Percentiles rank a stretch among this genome's conserved stretches.
Conservation (phyloP, 2,329 filamentous ascomycete species). For the Aspergillus sp. region DNA sequence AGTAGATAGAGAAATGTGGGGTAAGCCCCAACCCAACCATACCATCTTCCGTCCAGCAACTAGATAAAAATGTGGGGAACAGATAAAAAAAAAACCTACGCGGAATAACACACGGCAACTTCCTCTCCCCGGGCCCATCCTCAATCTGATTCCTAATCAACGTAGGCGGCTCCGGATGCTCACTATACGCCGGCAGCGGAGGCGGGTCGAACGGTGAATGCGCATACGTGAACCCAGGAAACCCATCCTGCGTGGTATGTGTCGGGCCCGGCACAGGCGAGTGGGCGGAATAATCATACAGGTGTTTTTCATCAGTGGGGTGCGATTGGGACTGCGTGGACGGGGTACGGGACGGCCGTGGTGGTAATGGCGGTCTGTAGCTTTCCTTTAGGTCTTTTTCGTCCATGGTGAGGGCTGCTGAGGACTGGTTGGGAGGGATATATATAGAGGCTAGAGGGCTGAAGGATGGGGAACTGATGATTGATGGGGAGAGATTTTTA, state of each 20-base stretch:
- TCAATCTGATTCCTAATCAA: slow-evolving; percentile 10
- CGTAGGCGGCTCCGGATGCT: neutral
- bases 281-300: neutral
- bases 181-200: neutral
- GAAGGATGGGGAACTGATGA: too few relatives aligned
- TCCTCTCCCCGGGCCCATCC: neutral
- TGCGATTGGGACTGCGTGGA: neutral
- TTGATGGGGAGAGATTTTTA: too few relatives aligned
- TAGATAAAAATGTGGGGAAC: neutral
- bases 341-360: neutral
- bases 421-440: too few relatives aligned
- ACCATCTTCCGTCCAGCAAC: too few relatives aligned
- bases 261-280: neutral
- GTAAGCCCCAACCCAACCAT: too few relatives aligned
- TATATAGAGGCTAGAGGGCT: too few relatives aligned
- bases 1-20: too few relatives aligned
- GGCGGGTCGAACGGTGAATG: neutral
- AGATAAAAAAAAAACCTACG: slow-evolving; percentile 3
- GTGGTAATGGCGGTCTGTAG: neutral
- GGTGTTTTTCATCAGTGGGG: neutral
- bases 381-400: neutral
- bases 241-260: neutral
- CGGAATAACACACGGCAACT: slow-evolving; percentile 10
- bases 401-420: neutral
- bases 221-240: neutral